Evolutionary conservation across 169 alveolate species (phyloP).

Genomic region (Cystoisospora suis): DNA sequence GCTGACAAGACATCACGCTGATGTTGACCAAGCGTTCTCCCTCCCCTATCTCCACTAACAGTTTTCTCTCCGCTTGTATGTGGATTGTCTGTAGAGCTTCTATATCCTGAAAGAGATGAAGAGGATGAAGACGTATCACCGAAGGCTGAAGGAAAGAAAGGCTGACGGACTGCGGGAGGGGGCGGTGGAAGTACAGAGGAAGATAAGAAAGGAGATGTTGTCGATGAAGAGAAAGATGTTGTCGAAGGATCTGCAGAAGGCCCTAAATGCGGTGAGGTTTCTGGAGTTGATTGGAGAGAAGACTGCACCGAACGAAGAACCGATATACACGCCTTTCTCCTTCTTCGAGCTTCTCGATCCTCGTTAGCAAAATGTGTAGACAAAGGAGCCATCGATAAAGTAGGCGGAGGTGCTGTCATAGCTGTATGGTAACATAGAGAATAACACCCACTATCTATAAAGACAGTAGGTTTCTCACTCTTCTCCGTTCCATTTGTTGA

Average conservation of each 20-base stretch:
- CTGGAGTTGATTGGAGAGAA: neutral
- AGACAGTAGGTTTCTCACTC: neutral
- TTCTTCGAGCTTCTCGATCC: slow-evolving; percentile 16
- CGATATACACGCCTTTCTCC: slow-evolving; percentile 28
- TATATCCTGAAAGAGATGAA: too few species aligned
- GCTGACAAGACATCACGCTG: too few species aligned
- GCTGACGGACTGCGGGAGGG: slow-evolving; percentile 27
- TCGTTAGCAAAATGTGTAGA: neutral
- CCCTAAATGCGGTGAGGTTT: neutral
- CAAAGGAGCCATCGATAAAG: neutral
- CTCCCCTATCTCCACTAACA: too few species aligned
- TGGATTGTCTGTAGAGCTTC: too few species aligned
- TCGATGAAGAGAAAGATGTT: too few species aligned
- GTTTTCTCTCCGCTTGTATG: too few species aligned
- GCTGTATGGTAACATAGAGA: slow-evolving; percentile 29
- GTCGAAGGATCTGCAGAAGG: neutral
- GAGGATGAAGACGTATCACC: too few species aligned
- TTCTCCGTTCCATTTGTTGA: neutral
- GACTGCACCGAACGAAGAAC: slow-evolving; percentile 18
- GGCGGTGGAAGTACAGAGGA: neutral
- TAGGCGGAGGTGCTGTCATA: neutral
- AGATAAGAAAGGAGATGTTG: neutral
- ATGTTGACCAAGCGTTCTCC: too few species aligned
- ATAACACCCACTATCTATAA: slow-evolving; percentile 28
- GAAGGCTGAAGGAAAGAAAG: neutral